Evolutionary conservation across 148 eudicot genomes (phyloP).

Genomic region (Rhododendron griersonianum): DNA sequence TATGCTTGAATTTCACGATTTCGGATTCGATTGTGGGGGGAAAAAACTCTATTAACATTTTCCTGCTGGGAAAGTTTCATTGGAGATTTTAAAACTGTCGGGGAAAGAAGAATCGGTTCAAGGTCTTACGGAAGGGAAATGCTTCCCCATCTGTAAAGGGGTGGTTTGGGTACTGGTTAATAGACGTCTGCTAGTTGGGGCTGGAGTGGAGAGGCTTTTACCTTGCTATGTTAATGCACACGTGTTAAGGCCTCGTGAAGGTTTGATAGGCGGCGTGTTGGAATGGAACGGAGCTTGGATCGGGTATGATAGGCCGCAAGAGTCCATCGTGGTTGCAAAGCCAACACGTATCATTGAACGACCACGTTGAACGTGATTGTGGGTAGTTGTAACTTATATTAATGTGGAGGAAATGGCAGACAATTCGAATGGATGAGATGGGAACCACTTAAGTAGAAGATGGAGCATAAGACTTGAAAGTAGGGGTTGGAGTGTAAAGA

Average conservation of each 20-base stretch:
- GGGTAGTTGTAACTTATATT: background rate
- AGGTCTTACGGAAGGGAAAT: background rate
- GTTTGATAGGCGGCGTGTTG: background rate
- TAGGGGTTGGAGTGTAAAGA: background rate
- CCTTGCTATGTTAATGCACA: background rate
- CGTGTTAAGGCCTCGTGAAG: background rate
- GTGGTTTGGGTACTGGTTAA: background rate
- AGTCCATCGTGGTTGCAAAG: background rate
- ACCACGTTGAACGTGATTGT: background rate
- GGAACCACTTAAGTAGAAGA: background rate
- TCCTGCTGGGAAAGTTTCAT: background rate
- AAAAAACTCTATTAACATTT: too few relatives aligned
- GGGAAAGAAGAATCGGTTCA: background rate
- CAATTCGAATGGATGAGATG: background rate
- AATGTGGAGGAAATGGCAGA: background rate
- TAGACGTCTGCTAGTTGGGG: background rate
- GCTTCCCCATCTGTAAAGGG: background rate
- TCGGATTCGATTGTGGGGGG: background rate
- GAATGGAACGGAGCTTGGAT: background rate
- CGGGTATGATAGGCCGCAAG: background rate
- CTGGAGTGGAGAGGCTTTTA: background rate
- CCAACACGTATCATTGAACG: background rate
- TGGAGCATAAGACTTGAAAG: background rate
- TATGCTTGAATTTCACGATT: background rate
- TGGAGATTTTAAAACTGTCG: background rate